Conservation (phyloP, 2,329 filamentous ascomycete genomes). For the Biscogniauxia mediterranea region DNA sequence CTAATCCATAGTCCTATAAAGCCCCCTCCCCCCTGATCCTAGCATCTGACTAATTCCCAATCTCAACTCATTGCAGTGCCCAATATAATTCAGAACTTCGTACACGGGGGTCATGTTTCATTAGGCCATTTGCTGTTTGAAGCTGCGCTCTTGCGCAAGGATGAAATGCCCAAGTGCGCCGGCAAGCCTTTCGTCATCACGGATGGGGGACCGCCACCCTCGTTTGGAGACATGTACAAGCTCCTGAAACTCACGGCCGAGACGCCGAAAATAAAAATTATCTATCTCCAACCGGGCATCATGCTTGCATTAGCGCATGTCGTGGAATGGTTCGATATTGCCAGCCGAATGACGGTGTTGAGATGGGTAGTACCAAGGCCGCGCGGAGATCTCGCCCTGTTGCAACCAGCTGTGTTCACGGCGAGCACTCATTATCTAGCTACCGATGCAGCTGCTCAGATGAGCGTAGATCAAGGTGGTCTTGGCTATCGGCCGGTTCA, state of each 20-base stretch:
- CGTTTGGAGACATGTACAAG: slow-evolving; percentile 40
- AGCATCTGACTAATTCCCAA: too few relatives aligned
- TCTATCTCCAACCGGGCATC: slow-evolving; percentile 34
- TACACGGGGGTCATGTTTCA: slow-evolving; percentile 51
- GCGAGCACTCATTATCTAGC: slow-evolving; percentile 37
- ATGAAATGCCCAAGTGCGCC: slow-evolving; percentile 34
- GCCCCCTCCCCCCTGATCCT: too few relatives aligned
- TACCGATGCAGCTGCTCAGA: slow-evolving; percentile 38
- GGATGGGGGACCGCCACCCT: slow-evolving; percentile 45
- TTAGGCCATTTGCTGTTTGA: slow-evolving; percentile 54
- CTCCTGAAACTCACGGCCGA: slow-evolving; percentile 31
- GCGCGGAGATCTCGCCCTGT: slow-evolving; percentile 32
- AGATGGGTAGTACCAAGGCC: slow-evolving; percentile 23
- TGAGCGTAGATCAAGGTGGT: slow-evolving; percentile 38
- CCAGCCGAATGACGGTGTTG: slow-evolving; percentile 28
- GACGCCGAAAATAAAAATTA: slow-evolving; percentile 32
- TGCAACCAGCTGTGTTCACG: slow-evolving; percentile 42
- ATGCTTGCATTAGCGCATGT: slow-evolving; percentile 39
- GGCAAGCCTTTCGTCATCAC: slow-evolving; percentile 51
- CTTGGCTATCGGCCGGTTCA: slow-evolving; percentile 40
- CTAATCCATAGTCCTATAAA: not conserved
- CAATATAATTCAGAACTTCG: slow-evolving; percentile 48
- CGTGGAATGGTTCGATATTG: slow-evolving; percentile 37
- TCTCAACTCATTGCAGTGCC: slow-evolving; percentile 16
- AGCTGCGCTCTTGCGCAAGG: slow-evolving; percentile 42